Conservation (phyloP, 2,329 filamentous ascomycete genomes). For the Xylariaceae sp. region DNA sequence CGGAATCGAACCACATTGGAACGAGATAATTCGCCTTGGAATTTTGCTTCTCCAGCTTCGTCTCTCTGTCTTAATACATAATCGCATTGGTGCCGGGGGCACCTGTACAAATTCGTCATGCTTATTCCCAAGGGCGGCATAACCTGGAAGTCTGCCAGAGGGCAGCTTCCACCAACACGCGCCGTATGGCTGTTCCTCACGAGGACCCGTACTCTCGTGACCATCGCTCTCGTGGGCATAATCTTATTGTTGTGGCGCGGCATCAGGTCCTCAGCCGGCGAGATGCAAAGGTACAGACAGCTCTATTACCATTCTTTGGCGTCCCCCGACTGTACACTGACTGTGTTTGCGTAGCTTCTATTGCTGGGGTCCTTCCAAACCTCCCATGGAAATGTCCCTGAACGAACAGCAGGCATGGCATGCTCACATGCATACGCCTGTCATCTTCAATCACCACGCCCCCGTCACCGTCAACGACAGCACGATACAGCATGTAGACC, state of each 20-base stretch:
- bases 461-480: slow-evolving; percentile 78
- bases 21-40: slow-evolving; percentile 2
- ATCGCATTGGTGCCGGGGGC: slow-evolving; percentile 37
- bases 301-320: too few relatives aligned
- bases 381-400: slow-evolving; percentile 90
- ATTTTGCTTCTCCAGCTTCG: slow-evolving; percentile 5
- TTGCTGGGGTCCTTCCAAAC: slow-evolving; percentile 90
- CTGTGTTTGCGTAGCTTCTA: slow-evolving; percentile 64
- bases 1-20: not conserved
- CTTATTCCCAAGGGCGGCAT: slow-evolving; percentile 85
- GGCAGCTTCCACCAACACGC: slow-evolving; percentile 70
- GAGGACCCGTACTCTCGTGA: slow-evolving; percentile 70
- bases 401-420: slow-evolving; percentile 92
- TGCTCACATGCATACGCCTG: slow-evolving; percentile 81
- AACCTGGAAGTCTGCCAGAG: slow-evolving; percentile 85
- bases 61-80: slow-evolving; percentile 16
- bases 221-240: slow-evolving; percentile 63
- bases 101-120: slow-evolving; percentile 54
- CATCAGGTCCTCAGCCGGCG: slow-evolving; percentile 70
- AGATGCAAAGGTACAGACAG: slow-evolving; percentile 75
- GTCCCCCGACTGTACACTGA: slow-evolving; percentile 21
- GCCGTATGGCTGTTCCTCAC: slow-evolving; percentile 66
- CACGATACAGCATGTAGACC: slow-evolving; percentile 72
- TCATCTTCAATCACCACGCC: slow-evolving; percentile 93
- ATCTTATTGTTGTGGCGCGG: slow-evolving; percentile 84